Percentiles rank a stretch among this genome's conserved stretches.
These are phyloP conservation scores for Brettanomyces custersianus DNA, from an alignment of 805 yeast species.

Conservation along the genomic window DNA sequence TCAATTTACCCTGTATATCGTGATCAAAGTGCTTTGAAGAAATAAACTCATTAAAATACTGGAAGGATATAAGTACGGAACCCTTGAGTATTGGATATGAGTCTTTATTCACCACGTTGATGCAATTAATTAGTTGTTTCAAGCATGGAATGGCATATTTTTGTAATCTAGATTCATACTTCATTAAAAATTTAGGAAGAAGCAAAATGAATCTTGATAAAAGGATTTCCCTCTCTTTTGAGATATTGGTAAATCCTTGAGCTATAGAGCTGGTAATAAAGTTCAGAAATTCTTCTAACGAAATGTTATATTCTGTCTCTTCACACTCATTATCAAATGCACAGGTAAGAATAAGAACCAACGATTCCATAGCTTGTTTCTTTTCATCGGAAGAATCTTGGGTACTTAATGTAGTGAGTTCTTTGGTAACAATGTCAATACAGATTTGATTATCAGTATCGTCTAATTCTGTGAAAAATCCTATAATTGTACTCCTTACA, in stretches of 20 bases:
- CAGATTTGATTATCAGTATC: conserved; percentile 27
- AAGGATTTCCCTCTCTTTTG: conserved; percentile 28
- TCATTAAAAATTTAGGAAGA: conserved; percentile 50
- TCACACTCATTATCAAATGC: conserved; percentile 33
- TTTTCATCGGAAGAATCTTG: background rate
- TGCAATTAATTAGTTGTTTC: conserved; percentile 15
- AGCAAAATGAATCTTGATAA: conserved; percentile 40
- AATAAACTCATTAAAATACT: conserved; percentile 30
- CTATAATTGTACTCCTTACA: conserved; percentile 55
- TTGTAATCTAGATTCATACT: conserved; percentile 30
- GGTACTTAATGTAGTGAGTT: conserved; percentile 8
- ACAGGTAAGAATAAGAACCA: conserved; percentile 31
- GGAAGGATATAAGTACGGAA: conserved; percentile 41
- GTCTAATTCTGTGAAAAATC: conserved; percentile 43
- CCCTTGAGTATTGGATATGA: conserved; percentile 15
- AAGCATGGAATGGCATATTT: conserved; percentile 18
- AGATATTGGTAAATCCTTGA: conserved; percentile 6
- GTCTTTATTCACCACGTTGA: conserved; percentile 16
- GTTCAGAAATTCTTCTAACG: conserved; percentile 17
- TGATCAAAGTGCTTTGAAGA: conserved; percentile 22
- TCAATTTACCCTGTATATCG: conserved; percentile 19
- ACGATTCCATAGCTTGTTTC: conserved; percentile 29
- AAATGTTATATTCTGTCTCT: conserved; percentile 11
- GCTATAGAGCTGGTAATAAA: conserved; percentile 9
- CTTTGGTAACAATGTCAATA: conserved; percentile 15